phyloP scores from a whole-genome alignment of 768 basidiomycete genomes.

The Leccinum arenicola region DNA sequence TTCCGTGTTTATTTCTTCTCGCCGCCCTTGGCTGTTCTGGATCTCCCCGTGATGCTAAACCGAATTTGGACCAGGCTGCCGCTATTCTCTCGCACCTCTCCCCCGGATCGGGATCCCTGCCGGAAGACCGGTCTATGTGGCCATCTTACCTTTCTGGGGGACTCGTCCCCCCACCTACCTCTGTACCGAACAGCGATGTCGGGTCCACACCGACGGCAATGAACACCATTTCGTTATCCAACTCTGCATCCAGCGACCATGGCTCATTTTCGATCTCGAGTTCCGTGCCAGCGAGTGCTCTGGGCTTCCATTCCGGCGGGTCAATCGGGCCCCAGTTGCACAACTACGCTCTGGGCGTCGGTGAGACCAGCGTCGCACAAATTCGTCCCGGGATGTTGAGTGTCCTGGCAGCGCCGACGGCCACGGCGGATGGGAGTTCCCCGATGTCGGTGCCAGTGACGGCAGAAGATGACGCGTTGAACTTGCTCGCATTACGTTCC shows the following conservation, averaged over 20 bases:
- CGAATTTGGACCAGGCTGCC: conserved; percentile 59
- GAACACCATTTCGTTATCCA: conserved; percentile 7
- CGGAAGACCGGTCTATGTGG: conserved; percentile 93
- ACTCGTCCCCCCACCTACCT: conserved; percentile 51
- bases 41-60: conserved; percentile 4
- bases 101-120: conserved; percentile 68
- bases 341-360: conserved; percentile 51
- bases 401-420: conserved; percentile 20
- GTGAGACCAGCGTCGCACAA: conserved; percentile 46
- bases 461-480: conserved; percentile 26
- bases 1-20: not conserved
- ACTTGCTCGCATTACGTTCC: conserved; percentile 22
- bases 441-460: conserved; percentile 11
- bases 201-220: conserved; percentile 15
- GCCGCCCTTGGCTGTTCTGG: not conserved
- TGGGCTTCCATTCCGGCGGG: not conserved
- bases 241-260: conserved; percentile 4
- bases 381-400: conserved; percentile 57
- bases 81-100: conserved; percentile 90
- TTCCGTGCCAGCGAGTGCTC: conserved; percentile 45
- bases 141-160: conserved; percentile 79
- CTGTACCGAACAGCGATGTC: conserved; percentile 10
- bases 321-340: conserved; percentile 58
- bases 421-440: not conserved
- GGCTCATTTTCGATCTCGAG: conserved; percentile 39